Base-by-base conservation (phyloP, 129 eudicot genomes). In the Flaveria robusta region DNA sequence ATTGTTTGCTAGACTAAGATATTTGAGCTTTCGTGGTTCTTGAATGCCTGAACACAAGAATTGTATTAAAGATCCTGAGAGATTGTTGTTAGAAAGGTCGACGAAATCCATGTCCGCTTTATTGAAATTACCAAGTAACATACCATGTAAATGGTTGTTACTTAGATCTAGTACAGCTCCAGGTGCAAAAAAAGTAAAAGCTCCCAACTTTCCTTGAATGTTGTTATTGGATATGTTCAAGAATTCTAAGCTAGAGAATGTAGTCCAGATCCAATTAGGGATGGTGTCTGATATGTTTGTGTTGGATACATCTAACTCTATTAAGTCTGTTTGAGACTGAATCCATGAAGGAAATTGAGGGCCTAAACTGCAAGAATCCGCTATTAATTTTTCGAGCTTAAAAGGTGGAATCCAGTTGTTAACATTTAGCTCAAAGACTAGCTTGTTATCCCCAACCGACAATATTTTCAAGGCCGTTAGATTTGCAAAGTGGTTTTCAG, bases 1-100 rank as follows among this genome's bases (percentile, higher is more conserved):
- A 31, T 67, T 64, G 31, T 64, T 27, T 16, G 66, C 86, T 7
- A 78, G 49, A 79, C 68, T 69, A 76, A 82, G 74, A 76, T 51
- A 23, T 43, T 3, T 37, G 26, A 82, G 15, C 2, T 3, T n/a
- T 59, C 16, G 23, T 13, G 0, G 3, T 23, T 68, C 20, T 55
- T 19, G 12, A 15, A 5, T 26, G 55, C 24, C 3, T 14, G 16
- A 22, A 15, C 59, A 79, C 71, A 80, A 51, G 70, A 50, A 68
- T 19, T 29, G 37, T 12, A 19, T 5, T 18, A 54, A 31, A 12
- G 76, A 72, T 14, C 85, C 87, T 0, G 83, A 80, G 58, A 86
- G 63, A 6, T 23, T 49, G 62, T 86, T 83, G 65, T 75, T 9
- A 2, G 79, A 75, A 46, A 65, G 26, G 49, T 75, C 79, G 7